Base-by-base conservation (phyloP, 2,329 filamentous ascomycete genomes). In the Rhinocladiella similis region DNA sequence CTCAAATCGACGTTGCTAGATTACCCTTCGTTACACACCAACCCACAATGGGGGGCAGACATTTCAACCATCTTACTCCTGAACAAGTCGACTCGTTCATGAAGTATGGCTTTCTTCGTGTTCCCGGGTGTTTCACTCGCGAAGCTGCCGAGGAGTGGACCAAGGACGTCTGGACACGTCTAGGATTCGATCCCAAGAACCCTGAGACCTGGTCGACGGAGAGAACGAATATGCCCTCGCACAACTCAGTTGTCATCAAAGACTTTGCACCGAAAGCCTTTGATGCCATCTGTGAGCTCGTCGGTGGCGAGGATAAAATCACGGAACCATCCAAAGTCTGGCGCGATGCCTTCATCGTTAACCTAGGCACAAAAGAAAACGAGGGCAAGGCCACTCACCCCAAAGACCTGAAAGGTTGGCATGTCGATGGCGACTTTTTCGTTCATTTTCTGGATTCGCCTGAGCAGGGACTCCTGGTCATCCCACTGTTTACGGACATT, bases 391-490 rank as follows among this genome's bases (percentile, higher is more conserved):
- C 77, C 7, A 69, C 79, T 2, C 70, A 76, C 35, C 83, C 83
- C 0, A 74, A 78, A 49, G 77, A 83, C 0, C 72, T 88, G 19
- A 66, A 75, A 6, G 75, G 75, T 19, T 89, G 86, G 86, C 86
- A 89, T 69, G 83, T 87, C 16, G 86, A 89, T 69, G 86, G 86
- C 7, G 86, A 89, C 63, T 89, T 88, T 69, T 89, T 89, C 68
- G 78, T 86, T 4, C 86, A 89, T 72, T 90, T 85, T 63, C 80
- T 90, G 35, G 86, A 89, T 67, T 86, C 82, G 18, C 83, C 83
- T 0, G 87, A 90, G 72, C 87, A 90, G 69, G 87, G 77, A 0
- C 71, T 89, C 13, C 75, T 89, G 1, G 84, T 89, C 12, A 88
- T 87, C 39, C 86, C 86, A 1, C 69, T 89, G 4, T 89, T 86